Base-by-base conservation (phyloP, 108 stramenopile species). In the Pseudonitzschia multistriata region DNA sequence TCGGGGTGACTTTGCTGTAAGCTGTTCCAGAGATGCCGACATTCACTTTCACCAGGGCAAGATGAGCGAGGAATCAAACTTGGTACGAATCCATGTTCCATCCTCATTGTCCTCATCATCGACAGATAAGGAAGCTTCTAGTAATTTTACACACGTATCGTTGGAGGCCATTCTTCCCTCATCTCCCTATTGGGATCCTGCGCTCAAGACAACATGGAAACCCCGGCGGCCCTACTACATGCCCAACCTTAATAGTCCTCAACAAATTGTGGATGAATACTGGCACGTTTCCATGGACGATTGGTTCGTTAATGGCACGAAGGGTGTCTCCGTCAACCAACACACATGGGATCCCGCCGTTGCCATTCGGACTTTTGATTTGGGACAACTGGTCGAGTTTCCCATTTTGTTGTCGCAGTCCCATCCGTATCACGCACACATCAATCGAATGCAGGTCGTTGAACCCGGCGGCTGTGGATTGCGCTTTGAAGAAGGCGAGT, bases 361-460 rank as follows among this genome's bases (percentile, higher is more conserved):
- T 29, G 53, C 74, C 14, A 61, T 85, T 5, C 60, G 64, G 19
- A 55, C 64, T 3, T 68, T 79, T 0, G 27, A 68, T 14, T 71
- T 72, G 34, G 72, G 74, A 10, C 53, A 68, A 14, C 53, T 79
- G 5, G 63, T 74, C 11, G 80, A 85, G 63, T 79, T 74, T 77
- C 45, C 49, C 11, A 37, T 85, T 49, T 15, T 33, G 15, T 29
- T 62, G 55, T 56, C 69, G 21, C 48, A 61, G 6, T 8, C 56
- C 2, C 84, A 85, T 66, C 75, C 80, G 11, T 81, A 79, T 50
- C 84, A 85, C 66, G 33, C 79, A 3, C 80, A 85, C 54, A 53
- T 75, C 14, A 79, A 85, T 45, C 80, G 72, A 25, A 81, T 85
- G 79, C 81, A 79, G 59, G 59, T 81, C 29, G 74, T 81, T 3